Evolutionary conservation across 2,329 filamentous ascomycete genomes (phyloP), one percentile per base, ranked within the genome.

Genomic region (Capronia epimyces): DNA sequence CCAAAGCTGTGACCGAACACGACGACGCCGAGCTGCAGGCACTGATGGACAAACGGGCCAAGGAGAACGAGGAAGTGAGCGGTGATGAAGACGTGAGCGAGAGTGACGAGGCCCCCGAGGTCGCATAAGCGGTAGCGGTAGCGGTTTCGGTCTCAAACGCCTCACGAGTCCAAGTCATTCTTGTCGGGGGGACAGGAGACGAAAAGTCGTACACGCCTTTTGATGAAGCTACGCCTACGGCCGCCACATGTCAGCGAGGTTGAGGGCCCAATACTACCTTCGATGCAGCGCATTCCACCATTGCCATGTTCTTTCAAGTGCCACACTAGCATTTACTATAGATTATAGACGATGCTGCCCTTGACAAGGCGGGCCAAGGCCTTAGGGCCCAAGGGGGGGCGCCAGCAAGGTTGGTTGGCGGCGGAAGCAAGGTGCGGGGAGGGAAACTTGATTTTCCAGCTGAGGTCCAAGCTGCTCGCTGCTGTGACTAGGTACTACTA

Each of bases 1-100:
- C 93, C 62, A 97, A 97, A 83, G 93, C 94, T 3, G 93, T 98
- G 56, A 98, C 93, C 1, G 94, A 97, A 79, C 94, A 89, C 70
- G 94, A 98, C 65, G 93, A 98, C 66, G 93, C 91, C 21, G 90
- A 96, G 72, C 78, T 98, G 60, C 89, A 96, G 71, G 93, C 91
- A 46, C 80, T 98, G 60, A 98, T 98, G 93, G 93, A 97, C 79
- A 96, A 97, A 84, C 84, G 87, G 61, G 93, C 95, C 77, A 85
- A 89, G 60, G 91, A 97, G 80, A 98, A 98, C 73, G 87, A 89
- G 68, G 89, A 98, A 71, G 89, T 98, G 66, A 95, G 89, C 70
- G 93, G 93, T 65, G 94, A 98, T 69, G 93, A 98, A 78, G 93
- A 90, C 69, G 79, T 89, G 70, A 95, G 88, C 67, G 91, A 95